Base-by-base conservation (phyloP, 2,329 filamentous ascomycete genomes). In the Drechslera avenae region DNA sequence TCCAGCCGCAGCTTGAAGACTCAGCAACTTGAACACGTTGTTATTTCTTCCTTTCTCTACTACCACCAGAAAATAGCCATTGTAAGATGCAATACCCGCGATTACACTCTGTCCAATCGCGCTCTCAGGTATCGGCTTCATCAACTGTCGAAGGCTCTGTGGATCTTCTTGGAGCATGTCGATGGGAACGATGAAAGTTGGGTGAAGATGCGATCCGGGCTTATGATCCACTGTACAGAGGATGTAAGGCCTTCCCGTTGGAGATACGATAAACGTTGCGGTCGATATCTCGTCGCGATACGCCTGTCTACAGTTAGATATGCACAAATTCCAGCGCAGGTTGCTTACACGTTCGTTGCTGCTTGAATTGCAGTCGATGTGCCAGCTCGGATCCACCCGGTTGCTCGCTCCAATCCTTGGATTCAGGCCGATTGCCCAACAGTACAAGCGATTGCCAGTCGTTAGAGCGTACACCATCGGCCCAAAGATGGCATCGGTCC, bases 161-260 rank as follows among this genome's bases (percentile, higher is more conserved):
- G 40, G 44, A 30, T 41, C 48, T 19, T 40, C 36, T 12, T 39
- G 28, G 2, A 47, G 37, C 3, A 28, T 37, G 9, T 49, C 55
- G 17, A 64, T 31, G 4, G 60, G 54, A 6, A 51, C 49, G 13
- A 64, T 52, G 39, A 63, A 64, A n/a, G 48, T 63, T 17, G 46
- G 54, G 2, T 50, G 21, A 18, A 59, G 33, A 18, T 53, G 41
- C 7, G 58, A 63, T 17, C 60, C 60, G 35, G 48, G 52, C 31
- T 43, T 56, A 17, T 62, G 58, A 17, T 62, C 50, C 14, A 59
- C 51, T n/a, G 58, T 56, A 26, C 60, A 60, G 31, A 64, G 52
- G 7, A 64, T 48, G 26, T 64, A 59, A 23, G 50, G 45, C 16
- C 19, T 52, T 16, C 53, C 50, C 12, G 47, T 51, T 30, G 59